Evolutionary conservation across 2,329 filamentous ascomycete species (phyloP).

Genomic region (Trichoderma sp.): DNA sequence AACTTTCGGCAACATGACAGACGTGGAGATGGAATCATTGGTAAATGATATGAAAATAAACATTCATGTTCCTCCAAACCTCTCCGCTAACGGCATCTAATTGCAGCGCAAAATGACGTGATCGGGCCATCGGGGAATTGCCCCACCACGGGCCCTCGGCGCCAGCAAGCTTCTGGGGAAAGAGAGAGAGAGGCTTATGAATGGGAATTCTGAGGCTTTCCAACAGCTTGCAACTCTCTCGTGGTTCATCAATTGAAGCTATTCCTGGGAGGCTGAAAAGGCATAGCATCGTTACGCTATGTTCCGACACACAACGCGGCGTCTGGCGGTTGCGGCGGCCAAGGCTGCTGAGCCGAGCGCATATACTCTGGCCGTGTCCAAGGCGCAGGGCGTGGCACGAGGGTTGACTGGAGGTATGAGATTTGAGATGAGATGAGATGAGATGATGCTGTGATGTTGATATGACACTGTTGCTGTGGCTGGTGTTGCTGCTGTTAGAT

Average conservation of each 20-base stretch:
- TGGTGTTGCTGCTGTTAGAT: background rate
- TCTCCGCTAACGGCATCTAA: constrained; percentile 1
- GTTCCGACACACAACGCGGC: constrained; percentile 67
- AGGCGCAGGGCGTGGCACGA: constrained; percentile 74
- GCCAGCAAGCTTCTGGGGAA: background rate
- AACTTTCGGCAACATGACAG: background rate
- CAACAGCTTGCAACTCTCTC: constrained; percentile 6
- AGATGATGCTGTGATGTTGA: background rate
- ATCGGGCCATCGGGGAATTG: constrained; percentile 20
- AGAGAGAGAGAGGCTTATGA: background rate
- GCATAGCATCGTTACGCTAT: constrained; percentile 41
- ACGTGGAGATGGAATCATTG: background rate
- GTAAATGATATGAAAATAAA: background rate
- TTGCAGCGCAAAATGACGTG: constrained; percentile 25
- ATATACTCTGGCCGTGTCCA: constrained; percentile 70
- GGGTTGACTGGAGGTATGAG: constrained; percentile 76
- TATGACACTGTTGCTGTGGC: background rate
- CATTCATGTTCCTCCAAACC: background rate
- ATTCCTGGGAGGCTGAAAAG: background rate
- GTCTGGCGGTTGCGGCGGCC: constrained; percentile 59
- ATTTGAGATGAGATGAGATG: constrained; percentile 26
- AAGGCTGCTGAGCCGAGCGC: constrained; percentile 48
- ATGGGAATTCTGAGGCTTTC: background rate
- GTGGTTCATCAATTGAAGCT: background rate
- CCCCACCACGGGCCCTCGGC: constrained; percentile 21